Evolutionary conservation across 192 early-diverging fungal species (phyloP), one percentile per base, ranked within the genome.

Genomic region (Linnemannia schmuckeri): DNA sequence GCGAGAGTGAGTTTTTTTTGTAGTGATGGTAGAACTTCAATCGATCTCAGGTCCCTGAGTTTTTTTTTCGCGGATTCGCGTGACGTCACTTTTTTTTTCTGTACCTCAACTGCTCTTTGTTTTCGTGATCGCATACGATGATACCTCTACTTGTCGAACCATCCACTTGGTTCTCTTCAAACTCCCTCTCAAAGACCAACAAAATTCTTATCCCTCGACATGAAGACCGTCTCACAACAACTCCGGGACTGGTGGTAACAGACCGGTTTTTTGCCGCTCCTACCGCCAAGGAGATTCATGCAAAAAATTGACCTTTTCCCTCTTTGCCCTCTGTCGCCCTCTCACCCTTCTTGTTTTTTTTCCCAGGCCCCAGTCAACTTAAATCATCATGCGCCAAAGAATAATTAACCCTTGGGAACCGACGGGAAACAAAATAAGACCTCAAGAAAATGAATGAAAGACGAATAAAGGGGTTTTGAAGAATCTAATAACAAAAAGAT

Each of bases 31-130:
- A 38, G 38, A n/a, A 27, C 22, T 46, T 42, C 35, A 18, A 15
- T 41, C 40, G 72, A 30, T 41, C 42, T 46, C 0, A 41, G 6
- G 38, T 9, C 22, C 37, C 1, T 37, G 37, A 37, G 37, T 37
- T 37, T 37, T 3, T 37, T n/a, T 72, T 42, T n/a, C 24, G 4
- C 40, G 0, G 7, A 4, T 68, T 42, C 72, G 73, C 72, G 73
- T 81, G 73, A 81, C 72, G 79, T 81, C 79, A 75, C 74, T 75
- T 55, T 4, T 49, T 73, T 49, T 49, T n/a, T 72, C 46, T 52
- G 18, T 20, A 0, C 47, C 47, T 2, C 47, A 49, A 15, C 15
- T 49, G 15, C 15, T 49, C 15, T 49, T 15, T 15, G 47, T 18
- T 52, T 52, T 46, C 44, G 0, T 46, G 44, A 46, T 15, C 44